Base-by-base conservation (phyloP, 2,329 filamentous ascomycete species). In the Aspergillus neoniger region DNA sequence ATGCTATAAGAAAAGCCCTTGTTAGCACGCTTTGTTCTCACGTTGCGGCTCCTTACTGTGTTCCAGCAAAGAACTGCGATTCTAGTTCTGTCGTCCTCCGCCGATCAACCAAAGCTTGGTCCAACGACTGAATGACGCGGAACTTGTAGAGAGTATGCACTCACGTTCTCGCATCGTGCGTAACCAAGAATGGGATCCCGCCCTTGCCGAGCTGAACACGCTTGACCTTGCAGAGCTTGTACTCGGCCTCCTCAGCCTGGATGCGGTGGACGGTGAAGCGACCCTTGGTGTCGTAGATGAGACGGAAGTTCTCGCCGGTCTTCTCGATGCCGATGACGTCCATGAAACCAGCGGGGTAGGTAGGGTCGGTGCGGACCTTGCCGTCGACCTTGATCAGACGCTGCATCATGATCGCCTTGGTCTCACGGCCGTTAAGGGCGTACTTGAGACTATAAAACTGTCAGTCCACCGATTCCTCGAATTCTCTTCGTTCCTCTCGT, bases 111-210 rank as follows among this genome's bases (percentile, higher is more conserved):
- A 96, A 95, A 96, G 86, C 91, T 95, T 96, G 92, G 91, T 94
- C 92, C 94, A 97, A 97, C 94, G 94, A 89, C 94, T 97, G 94
- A 97, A 93, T 95, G 93, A 97, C 92, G 90, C 91, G 85, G 88
- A 84, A 90, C 75, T 77, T 74, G 63, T 68, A 66, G 87, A 74
- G 72, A 72, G 75, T 65, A 69, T 70, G 70, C 90, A 98, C 94
- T 96, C 87, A 99, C 94, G 95, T 99, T 92, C 95, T 91, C 85
- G 95, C 95, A 95, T 99, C 95, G 91, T 99, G 95, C 93, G 95
- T 99, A 91, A 99, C 95, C 92, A 98, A 97, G 93, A 96, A 99
- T 96, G 95, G 95, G 89, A 99, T 96, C 86, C 93, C 95, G 85
- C 95, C 96, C 84, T 92, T 94, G 87, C 95, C 95, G 77, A 99